Evolutionary conservation across 345 rosid species (phyloP), one percentile per base, ranked within the genome.

Genomic region (Hibiscus mutabilis): DNA sequence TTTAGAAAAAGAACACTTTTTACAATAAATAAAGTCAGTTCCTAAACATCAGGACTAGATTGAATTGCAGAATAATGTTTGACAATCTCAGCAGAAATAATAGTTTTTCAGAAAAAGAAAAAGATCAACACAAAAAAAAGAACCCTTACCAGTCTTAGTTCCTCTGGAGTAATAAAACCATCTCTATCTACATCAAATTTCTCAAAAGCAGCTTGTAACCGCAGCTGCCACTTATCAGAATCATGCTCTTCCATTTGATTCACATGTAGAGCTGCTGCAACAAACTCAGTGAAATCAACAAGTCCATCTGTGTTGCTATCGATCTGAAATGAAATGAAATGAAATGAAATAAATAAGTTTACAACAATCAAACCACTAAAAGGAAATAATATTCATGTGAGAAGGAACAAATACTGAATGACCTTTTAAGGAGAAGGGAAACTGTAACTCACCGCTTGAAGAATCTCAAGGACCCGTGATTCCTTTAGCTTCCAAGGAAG

Each of bases 261-360:
- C 57, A 96, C 95, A 77, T 91, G 98, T 44, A 96, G 79, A 7
- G 99, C 88, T 60, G 98, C 99, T 9, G 96, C 98, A 6, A 96
- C 96, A 68, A 96, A 96, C 86, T 96, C 99, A 0, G 84, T 2
- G 80, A 96, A 92, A 82, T 96, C 99, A 59, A 96, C 99, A 59
- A 92, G 88, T n/a, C 99, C 99, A 74, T 96, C 98, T 29, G 97
- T 96, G 81, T 96, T 96, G 82, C 94, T 81, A 78, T 96, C 99
- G 64, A 96, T 92, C 98, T 96, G 85, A 53, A 53, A 79, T 44
- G 44, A 57, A 53, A 79, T 44, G 44, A 57, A 55, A 51, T 1
- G 29, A 25, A 6, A 8, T 0, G 42, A 73, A 60, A 19, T 44
- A 58, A 21, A 35, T 2, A 49, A 37, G 2, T 52, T 12, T 13